These are phyloP conservation scores for Ocimum tenuiflorum DNA, from an alignment of 257 asterid genomes.

Conservation along the genomic window DNA sequence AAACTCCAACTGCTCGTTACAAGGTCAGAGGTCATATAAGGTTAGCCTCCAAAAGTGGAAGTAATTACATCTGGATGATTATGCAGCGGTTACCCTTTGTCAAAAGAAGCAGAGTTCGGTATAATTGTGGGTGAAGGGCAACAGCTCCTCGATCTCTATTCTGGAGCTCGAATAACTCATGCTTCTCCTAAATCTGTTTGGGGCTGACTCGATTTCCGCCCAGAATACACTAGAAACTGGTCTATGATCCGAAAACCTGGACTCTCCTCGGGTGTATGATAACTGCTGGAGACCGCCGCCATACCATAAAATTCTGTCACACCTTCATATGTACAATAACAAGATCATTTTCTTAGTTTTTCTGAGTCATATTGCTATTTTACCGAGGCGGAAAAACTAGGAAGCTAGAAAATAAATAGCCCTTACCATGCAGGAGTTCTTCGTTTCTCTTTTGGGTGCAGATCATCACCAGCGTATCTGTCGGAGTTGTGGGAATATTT, in stretches of 20 bases:
- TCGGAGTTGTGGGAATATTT: slow-evolving; percentile 91
- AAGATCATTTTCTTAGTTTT: too few species aligned
- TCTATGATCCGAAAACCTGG: slow-evolving; percentile 89
- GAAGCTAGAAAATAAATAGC: too few species aligned
- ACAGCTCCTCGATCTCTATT: slow-evolving; percentile 61
- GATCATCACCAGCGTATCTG: slow-evolving; percentile 82
- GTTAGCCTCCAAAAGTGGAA: too few species aligned
- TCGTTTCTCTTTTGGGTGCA: slow-evolving; percentile 94
- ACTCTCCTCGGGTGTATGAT: slow-evolving; percentile 81
- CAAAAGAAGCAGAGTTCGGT: too few species aligned
- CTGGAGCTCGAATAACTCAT: slow-evolving; percentile 79
- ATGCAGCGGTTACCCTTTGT: too few species aligned
- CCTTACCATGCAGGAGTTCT: slow-evolving; percentile 94
- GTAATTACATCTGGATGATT: too few species aligned
- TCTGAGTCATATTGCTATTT: too few species aligned
- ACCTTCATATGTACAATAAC: slow-evolving; percentile 45
- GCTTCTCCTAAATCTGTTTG: slow-evolving; percentile 68
- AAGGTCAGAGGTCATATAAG: too few species aligned
- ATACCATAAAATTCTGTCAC: slow-evolving; percentile 85
- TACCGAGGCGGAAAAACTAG: too few species aligned
- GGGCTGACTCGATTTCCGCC: slow-evolving; percentile 84
- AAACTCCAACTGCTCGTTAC: not conserved
- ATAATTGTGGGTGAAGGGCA: too few species aligned
- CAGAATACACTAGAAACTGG: slow-evolving; percentile 87
- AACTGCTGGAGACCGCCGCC: slow-evolving; percentile 89